Evolutionary conservation across 129 eudicot genomes (phyloP).

Genomic region (Heracleum sosnowskyi): DNA sequence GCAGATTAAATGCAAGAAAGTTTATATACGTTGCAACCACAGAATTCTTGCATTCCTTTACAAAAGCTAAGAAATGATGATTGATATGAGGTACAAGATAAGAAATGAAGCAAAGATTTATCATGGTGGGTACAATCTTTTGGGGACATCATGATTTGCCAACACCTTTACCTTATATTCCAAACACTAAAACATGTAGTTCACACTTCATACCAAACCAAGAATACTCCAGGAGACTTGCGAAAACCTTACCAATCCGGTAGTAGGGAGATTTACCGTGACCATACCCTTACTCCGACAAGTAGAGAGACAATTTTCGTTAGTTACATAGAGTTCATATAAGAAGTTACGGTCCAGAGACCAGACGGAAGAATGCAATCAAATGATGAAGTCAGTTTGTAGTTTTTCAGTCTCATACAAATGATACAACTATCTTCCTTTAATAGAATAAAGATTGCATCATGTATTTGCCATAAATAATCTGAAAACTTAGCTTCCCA

Average conservation of each 20-base stretch:
- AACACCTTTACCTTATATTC: not conserved
- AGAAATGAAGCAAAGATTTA: constrained; percentile 2
- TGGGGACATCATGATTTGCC: not conserved
- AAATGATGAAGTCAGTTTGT: too few relatives aligned
- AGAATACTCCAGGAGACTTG: not conserved
- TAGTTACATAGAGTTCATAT: not conserved
- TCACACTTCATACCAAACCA: not conserved
- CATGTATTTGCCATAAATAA: not conserved
- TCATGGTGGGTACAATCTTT: constrained; percentile 5
- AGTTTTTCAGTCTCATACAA: not conserved
- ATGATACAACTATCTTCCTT: not conserved
- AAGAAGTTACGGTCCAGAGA: not conserved
- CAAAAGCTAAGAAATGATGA: not conserved
- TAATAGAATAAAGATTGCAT: too few relatives aligned
- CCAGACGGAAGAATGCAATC: too few relatives aligned
- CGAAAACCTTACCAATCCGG: not conserved
- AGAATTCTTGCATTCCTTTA: not conserved
- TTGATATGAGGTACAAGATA: not conserved
- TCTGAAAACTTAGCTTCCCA: not conserved
- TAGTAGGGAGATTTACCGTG: not conserved
- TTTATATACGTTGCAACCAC: not conserved
- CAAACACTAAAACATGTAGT: not conserved
- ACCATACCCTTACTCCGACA: not conserved
- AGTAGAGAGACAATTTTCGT: not conserved
- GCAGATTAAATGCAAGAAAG: not conserved